These are phyloP conservation scores for Balakata baccata DNA, from an alignment of 345 rosid genomes.

Conservation along the genomic window DNA sequence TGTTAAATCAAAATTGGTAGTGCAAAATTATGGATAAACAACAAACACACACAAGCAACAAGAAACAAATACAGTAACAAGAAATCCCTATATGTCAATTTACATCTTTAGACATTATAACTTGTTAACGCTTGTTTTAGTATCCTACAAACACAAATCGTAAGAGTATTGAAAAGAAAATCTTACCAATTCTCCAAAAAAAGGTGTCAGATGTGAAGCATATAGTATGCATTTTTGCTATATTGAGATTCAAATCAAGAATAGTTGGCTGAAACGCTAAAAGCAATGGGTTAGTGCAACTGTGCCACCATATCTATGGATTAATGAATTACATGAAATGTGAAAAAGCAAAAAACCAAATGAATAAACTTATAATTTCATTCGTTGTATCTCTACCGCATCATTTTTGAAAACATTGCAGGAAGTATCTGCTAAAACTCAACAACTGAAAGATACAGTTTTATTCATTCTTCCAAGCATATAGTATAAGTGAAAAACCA, in stretches of 20 bases:
- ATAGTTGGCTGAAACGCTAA: neutral
- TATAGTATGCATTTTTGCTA: slow-evolving; percentile 18
- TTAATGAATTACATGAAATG: neutral
- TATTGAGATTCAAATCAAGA: slow-evolving; percentile 12
- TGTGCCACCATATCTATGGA: too few species aligned
- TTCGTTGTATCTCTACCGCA: slow-evolving; percentile 27
- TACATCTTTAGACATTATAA: neutral
- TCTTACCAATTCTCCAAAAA: slow-evolving; percentile 15
- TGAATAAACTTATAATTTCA: slow-evolving; percentile 19
- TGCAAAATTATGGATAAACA: neutral
- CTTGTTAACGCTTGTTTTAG: neutral
- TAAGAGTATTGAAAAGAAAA: slow-evolving; percentile 7
- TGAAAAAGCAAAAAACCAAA: slow-evolving; percentile 9
- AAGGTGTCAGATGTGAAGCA: neutral
- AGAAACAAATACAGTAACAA: neutral
- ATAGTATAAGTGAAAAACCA: slow-evolving; percentile 62
- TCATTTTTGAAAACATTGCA: slow-evolving; percentile 18
- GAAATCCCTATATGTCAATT: slow-evolving; percentile 5
- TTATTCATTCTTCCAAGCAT: slow-evolving; percentile 73
- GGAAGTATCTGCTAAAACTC: slow-evolving; percentile 7
- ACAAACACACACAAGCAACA: neutral
- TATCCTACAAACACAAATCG: slow-evolving; percentile 1
- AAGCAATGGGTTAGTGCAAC: neutral
- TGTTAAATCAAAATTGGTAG: neutral
- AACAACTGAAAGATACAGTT: slow-evolving; percentile 15